phyloP scores from a whole-genome alignment of 805 yeast genomes.

The Yarrowia deformans region DNA sequence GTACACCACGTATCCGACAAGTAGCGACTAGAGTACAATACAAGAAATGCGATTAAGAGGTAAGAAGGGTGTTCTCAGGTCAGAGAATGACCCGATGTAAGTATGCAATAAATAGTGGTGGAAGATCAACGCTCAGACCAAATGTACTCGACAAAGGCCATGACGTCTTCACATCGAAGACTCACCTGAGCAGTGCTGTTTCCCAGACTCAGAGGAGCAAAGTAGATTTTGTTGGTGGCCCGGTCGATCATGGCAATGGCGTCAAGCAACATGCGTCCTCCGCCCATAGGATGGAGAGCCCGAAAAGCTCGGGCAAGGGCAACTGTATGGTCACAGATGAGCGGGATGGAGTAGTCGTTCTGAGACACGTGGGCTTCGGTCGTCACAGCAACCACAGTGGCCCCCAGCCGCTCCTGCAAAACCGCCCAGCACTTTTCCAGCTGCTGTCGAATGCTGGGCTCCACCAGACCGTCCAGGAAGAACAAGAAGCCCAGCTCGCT shows the following conservation, averaged over 20 bases:
- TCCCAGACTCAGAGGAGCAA: constrained; percentile 39
- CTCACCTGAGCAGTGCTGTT: constrained; percentile 29
- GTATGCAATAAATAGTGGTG: constrained; percentile 15
- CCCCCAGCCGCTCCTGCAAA: constrained; percentile 10
- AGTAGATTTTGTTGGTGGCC: constrained; percentile 38
- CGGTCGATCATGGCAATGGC: constrained; percentile 47
- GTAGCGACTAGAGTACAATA: not conserved
- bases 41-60: constrained; percentile 1
- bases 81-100: too few species aligned
- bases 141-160: constrained; percentile 38
- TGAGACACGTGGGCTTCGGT: not conserved
- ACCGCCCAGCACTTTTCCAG: constrained; percentile 22
- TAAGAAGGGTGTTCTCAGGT: too few species aligned
- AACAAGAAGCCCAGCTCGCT: constrained; percentile 29
- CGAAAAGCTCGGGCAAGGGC: constrained; percentile 47
- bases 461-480: constrained; percentile 18
- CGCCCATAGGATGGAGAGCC: constrained; percentile 50
- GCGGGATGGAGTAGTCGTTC: constrained; percentile 39
- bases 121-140: constrained; percentile 34
- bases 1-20: too few species aligned
- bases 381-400: constrained; percentile 25
- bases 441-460: not conserved
- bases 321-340: constrained; percentile 45
- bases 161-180: constrained; percentile 28
- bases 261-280: constrained; percentile 46